These are phyloP conservation scores for Avena atlantica DNA, from an alignment of 176 grass and related monocot genomes.

Conservation along the genomic window DNA sequence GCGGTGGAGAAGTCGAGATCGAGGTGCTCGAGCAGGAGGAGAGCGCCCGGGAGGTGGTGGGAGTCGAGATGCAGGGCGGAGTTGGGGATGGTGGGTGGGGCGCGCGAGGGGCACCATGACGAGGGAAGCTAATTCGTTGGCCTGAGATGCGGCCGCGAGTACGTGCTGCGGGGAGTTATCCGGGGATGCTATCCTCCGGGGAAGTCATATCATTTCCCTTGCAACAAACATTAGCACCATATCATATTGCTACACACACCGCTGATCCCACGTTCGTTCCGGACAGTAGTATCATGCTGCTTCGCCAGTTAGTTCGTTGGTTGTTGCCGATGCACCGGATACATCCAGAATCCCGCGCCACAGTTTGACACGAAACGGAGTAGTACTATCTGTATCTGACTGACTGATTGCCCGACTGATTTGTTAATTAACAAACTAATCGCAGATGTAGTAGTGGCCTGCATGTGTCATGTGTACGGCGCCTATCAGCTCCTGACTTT, in stretches of 20 bases:
- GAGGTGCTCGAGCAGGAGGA: too few relatives aligned
- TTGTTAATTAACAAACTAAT: neutral
- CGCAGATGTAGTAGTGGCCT: neutral
- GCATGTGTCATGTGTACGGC: neutral
- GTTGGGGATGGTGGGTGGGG: too few relatives aligned
- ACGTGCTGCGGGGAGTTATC: too few relatives aligned
- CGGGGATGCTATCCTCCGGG: too few relatives aligned
- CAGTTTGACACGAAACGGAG: neutral
- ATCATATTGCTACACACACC: neutral
- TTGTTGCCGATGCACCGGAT: neutral
- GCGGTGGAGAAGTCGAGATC: too few relatives aligned
- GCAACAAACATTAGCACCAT: neutral
- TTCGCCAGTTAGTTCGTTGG: neutral
- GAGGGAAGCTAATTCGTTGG: too few relatives aligned
- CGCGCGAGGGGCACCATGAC: too few relatives aligned
- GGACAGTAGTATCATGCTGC: neutral
- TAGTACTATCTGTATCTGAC: neutral
- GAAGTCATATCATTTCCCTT: too few relatives aligned
- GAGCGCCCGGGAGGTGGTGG: too few relatives aligned
- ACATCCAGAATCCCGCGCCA: neutral
- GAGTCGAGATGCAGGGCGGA: too few relatives aligned
- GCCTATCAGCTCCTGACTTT: conserved; percentile 20
- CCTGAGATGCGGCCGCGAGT: too few relatives aligned
- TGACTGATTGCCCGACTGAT: neutral
- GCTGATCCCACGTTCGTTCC: neutral